Percentiles rank a stretch among this genome's conserved stretches.
phyloP scores from a whole-genome alignment of 306 rosid genomes.

The Medicago arabica region DNA sequence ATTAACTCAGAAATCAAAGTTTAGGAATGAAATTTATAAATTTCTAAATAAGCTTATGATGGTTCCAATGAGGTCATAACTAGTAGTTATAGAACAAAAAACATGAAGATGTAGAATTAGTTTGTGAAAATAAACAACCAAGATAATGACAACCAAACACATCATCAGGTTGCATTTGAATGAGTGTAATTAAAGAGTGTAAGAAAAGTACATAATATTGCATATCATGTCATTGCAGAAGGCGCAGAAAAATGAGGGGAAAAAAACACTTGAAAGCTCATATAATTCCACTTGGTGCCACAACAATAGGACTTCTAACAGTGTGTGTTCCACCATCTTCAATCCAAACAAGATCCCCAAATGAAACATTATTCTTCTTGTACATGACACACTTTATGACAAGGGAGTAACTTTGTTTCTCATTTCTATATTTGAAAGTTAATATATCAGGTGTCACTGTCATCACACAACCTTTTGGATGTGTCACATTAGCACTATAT shows the following conservation, averaged over 20 bases:
- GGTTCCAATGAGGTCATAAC: neutral
- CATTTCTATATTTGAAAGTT: conserved; percentile 41
- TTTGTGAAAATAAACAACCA: neutral
- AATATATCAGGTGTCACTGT: conserved; percentile 45
- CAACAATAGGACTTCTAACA: conserved; percentile 50
- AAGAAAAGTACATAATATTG: neutral
- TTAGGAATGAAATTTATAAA: neutral
- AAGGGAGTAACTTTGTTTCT: conserved; percentile 46
- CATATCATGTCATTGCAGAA: neutral
- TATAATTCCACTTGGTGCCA: conserved; percentile 34
- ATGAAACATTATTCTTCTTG: conserved; percentile 19
- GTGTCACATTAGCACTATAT: conserved; percentile 46
- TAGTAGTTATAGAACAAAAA: neutral
- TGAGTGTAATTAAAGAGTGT: neutral
- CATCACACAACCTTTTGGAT: conserved; percentile 43
- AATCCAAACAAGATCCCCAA: conserved; percentile 45
- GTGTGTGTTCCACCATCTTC: conserved; percentile 36
- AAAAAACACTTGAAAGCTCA: neutral
- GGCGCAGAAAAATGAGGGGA: neutral
- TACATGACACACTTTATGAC: neutral
- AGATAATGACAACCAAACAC: neutral
- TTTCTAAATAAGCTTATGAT: neutral
- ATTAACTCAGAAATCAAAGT: neutral
- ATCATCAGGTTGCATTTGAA: neutral
- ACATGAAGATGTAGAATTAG: neutral